Evolutionary conservation across 1,139 yeast species (phyloP), one percentile per base, ranked within the genome.

Genomic region (Geotrichum histeridarum): DNA sequence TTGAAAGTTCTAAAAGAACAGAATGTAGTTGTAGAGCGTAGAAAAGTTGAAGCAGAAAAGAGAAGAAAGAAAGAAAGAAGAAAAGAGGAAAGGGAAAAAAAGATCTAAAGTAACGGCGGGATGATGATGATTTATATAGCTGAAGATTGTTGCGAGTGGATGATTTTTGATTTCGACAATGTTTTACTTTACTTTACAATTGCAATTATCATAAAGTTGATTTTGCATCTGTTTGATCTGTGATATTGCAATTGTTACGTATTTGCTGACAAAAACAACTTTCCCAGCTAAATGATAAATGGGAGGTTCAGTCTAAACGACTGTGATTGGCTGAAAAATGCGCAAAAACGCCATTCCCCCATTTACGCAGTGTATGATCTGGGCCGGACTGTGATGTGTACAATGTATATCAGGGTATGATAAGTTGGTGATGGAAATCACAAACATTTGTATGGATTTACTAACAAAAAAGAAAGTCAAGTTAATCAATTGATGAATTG

Each of bases 11-110:
- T 22, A 5, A 22, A 22, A 22, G 27, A 22, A 22, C 27, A 22
- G 27, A 22, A 22, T 22, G 27, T 22, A 22, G 27, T 22, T 22
- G 27, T 22, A 22, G 27, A 5, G 5, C 27, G 27, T 22, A 49
- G 37, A 35, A 51, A 47, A 56, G 50, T 50, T 14, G 15, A 27
- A 47, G 35, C 15, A 30, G 32, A 31, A 22, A 33, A 33, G 46
- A 33, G 17, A n/a, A 17, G 8, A 35, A 27, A 1, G 18, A 32
- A 42, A 47, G 36, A 36, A 14, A 54, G 55, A 50, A 53, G 60
- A 55, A 56, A 60, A 54, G 58, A 59, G 59, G 54, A 58, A 57
- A 56, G 51, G 55, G 54, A 48, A 45, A 50, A 47, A 42, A 54
- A 55, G 45, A 47, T 22, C 27, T 33, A 8, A 17, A 33, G 39